Conservation (phyloP, 345 rosid genomes). For the Angophora floribunda region DNA sequence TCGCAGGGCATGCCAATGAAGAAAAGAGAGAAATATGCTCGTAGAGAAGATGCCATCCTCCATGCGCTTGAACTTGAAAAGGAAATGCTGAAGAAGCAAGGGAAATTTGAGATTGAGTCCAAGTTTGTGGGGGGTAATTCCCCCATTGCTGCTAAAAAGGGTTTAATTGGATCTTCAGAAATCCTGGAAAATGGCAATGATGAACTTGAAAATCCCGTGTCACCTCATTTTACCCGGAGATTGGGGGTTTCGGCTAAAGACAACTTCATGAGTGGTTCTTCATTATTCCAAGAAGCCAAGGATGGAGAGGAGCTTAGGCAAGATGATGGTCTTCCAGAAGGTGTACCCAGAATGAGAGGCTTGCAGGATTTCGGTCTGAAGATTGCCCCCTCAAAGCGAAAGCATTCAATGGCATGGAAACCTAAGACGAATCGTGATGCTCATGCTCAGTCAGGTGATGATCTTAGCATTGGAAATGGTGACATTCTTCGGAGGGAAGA, state of each 20-base stretch:
- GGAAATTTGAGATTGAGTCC: conserved; percentile 15
- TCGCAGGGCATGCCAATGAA: conserved; percentile 65
- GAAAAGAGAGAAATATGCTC: conserved; percentile 98
- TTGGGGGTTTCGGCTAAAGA: conserved; percentile 17
- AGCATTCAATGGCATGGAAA: conserved; percentile 29
- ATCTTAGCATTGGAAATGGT: conserved; percentile 34
- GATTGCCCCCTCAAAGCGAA: conserved; percentile 52
- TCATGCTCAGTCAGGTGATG: conserved; percentile 34
- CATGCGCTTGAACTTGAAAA: conserved; percentile 98
- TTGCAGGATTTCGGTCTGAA: conserved; percentile 76
- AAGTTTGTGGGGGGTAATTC: conserved; percentile 21
- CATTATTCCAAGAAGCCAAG: conserved; percentile 12
- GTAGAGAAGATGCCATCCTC: conserved; percentile 97
- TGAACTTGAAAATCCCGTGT: conserved; percentile 14
- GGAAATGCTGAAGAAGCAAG: conserved; percentile 51
- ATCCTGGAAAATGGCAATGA: conserved; percentile 28
- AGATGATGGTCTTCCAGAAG: conserved; percentile 45
- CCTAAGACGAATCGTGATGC: conserved; percentile 23
- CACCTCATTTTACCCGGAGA: conserved; percentile 13
- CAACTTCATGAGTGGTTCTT: conserved; percentile 7
- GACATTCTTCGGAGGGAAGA: conserved; percentile 1
- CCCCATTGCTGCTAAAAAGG: conserved; percentile 28
- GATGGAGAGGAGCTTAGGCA: conserved; percentile 23
- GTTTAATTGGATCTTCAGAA: conserved; percentile 23
- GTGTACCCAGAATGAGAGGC: conserved; percentile 74